Evolutionary conservation across 2,329 filamentous ascomycete species (phyloP).

Genomic region (Colletotrichum sublineola): DNA sequence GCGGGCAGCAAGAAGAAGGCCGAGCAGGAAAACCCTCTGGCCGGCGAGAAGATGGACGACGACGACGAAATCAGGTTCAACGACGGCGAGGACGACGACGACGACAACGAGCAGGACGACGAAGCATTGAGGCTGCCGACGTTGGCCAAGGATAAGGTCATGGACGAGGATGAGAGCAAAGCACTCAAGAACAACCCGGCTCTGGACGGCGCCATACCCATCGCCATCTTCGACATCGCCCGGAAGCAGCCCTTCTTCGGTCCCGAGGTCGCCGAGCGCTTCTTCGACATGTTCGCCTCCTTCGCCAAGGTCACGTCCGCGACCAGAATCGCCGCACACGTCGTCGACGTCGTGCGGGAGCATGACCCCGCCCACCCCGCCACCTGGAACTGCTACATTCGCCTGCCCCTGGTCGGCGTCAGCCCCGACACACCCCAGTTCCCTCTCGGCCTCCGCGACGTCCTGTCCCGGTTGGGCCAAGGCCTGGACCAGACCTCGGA

Average conservation of each 20-base stretch:
- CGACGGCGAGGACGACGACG: constrained; percentile 61
- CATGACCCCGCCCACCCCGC: constrained; percentile 71
- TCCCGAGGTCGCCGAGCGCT: constrained; percentile 75
- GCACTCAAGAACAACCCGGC: constrained; percentile 82
- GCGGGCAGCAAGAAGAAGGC: constrained; percentile 68
- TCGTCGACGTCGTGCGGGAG: constrained; percentile 74
- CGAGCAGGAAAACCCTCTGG: constrained; percentile 56
- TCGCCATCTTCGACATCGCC: constrained; percentile 90
- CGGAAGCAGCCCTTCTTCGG: constrained; percentile 82
- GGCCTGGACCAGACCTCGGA: constrained; percentile 61
- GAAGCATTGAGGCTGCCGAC: constrained; percentile 61
- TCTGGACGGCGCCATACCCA: constrained; percentile 91
- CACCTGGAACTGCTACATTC: constrained; percentile 79
- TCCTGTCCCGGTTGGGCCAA: constrained; percentile 72
- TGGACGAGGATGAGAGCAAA: constrained; percentile 60
- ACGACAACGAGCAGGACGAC: constrained; percentile 50
- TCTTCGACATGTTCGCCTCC: constrained; percentile 82
- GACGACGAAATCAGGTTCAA: constrained; percentile 61
- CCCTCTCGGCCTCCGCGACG: constrained; percentile 76
- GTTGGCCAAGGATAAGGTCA: constrained; percentile 59
- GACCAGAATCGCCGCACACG: constrained; percentile 77
- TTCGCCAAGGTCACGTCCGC: constrained; percentile 78
- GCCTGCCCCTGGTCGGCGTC: constrained; percentile 77
- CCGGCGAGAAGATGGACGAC: constrained; percentile 63
- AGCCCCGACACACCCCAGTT: constrained; percentile 76